phyloP scores from a whole-genome alignment of 306 rosid genomes.

The Malus orientalis region DNA sequence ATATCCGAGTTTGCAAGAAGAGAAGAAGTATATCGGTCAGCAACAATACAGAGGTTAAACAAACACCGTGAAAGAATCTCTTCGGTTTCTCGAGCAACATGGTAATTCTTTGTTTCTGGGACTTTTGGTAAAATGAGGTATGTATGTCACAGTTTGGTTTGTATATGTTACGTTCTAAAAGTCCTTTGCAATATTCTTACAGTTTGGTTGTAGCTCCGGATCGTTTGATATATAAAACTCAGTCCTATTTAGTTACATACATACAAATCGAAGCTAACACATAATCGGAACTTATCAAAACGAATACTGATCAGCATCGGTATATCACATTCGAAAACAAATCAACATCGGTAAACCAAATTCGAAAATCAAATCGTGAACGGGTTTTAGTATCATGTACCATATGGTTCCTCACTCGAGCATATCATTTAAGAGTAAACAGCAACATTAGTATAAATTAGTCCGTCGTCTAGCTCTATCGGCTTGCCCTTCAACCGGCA shows the following conservation, averaged over 20 bases:
- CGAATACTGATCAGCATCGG: not conserved
- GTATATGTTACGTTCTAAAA: not conserved
- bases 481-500: not conserved
- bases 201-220: not conserved
- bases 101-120: not conserved
- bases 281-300: not conserved
- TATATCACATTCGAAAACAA: not conserved
- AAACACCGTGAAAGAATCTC: not conserved
- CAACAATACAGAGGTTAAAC: not conserved
- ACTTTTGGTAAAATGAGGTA: not conserved
- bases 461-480: not conserved
- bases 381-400: not conserved
- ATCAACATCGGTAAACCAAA: not conserved
- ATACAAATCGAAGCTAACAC: not conserved
- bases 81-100: conserved; percentile 4
- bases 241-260: not conserved
- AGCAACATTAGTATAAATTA: not conserved
- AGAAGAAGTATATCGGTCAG: not conserved
- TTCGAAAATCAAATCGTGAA: not conserved
- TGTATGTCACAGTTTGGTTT: not conserved
- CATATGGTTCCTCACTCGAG: not conserved
- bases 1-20: conserved; percentile 31
- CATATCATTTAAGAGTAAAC: not conserved
- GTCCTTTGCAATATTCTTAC: not conserved
- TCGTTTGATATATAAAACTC: not conserved